These are phyloP conservation scores for Aschersonia sp. DNA, from an alignment of 2,329 filamentous ascomycete genomes.

Conservation along the genomic window DNA sequence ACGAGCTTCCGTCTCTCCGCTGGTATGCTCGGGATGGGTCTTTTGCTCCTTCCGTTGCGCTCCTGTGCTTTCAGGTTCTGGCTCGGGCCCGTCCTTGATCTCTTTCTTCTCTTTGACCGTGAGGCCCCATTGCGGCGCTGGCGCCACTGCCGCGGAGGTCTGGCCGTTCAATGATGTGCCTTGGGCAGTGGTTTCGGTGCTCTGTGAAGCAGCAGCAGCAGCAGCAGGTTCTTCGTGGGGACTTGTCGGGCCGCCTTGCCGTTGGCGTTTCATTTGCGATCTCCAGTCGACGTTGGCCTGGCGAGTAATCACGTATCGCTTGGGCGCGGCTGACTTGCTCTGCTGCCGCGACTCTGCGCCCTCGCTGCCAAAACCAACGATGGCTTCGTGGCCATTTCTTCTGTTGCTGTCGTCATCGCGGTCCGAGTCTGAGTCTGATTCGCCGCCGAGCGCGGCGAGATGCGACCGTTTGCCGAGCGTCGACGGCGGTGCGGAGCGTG, in stretches of 20 bases:
- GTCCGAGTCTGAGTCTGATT: conserved; percentile 28
- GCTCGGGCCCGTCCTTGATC: conserved; percentile 9
- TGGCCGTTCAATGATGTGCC: too few species aligned
- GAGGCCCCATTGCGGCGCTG: conserved; percentile 26
- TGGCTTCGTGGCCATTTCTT: conserved; percentile 22
- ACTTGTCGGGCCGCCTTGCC: conserved; percentile 23
- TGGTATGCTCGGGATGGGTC: too few species aligned
- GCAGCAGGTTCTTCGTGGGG: too few species aligned
- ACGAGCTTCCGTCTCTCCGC: background rate
- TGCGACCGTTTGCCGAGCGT: conserved; percentile 34
- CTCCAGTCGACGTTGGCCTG: conserved; percentile 50
- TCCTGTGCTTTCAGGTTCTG: background rate
- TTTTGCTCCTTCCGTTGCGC: too few species aligned
- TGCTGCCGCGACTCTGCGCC: conserved; percentile 23
- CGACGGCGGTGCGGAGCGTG: conserved; percentile 22
- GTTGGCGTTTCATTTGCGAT: conserved; percentile 32
- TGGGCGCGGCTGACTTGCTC: conserved; percentile 10
- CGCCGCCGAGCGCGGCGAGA: conserved; percentile 22
- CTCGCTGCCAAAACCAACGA: conserved; percentile 35
- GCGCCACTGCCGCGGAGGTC: background rate
- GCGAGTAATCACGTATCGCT: conserved; percentile 39
- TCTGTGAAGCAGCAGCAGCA: too few species aligned
- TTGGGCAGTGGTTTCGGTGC: too few species aligned
- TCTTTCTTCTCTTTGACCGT: conserved; percentile 34
- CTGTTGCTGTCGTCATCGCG: conserved; percentile 7